phyloP scores from a whole-genome alignment of 148 eudicot species.

The Fallopia convolvulus region DNA sequence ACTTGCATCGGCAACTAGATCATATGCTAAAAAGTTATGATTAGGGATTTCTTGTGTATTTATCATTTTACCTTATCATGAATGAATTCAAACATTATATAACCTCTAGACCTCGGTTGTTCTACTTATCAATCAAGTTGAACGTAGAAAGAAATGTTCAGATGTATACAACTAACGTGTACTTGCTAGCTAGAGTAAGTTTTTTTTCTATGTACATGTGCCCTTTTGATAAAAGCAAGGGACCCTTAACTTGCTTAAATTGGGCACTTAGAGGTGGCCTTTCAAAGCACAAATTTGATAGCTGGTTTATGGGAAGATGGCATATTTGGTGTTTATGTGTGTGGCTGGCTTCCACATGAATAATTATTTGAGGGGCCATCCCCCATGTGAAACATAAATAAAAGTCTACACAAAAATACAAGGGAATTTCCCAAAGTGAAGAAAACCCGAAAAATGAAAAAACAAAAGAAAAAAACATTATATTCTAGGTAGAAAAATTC shows the following conservation, averaged over 20 bases:
- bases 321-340: not conserved
- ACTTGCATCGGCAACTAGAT: too few species aligned
- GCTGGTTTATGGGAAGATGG: conserved; percentile 3
- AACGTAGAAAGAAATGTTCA: not conserved
- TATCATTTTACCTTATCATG: too few species aligned
- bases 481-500: not conserved
- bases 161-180: not conserved
- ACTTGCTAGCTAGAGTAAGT: not conserved
- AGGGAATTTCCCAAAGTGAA: not conserved
- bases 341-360: not conserved
- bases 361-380: conserved; percentile 4
- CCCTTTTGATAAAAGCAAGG: not conserved
- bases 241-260: not conserved
- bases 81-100: too few species aligned
- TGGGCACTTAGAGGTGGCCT: not conserved
- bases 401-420: not conserved
- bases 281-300: not conserved
- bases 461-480: not conserved
- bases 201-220: not conserved
- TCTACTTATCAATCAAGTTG: not conserved
- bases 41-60: too few species aligned
- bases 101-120: not conserved
- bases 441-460: not conserved
- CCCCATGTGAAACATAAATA: not conserved
- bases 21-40: too few species aligned